These are phyloP conservation scores for Hirsutella rhossiliensis DNA, from an alignment of 2,329 filamentous ascomycete species.

Conservation along the genomic window DNA sequence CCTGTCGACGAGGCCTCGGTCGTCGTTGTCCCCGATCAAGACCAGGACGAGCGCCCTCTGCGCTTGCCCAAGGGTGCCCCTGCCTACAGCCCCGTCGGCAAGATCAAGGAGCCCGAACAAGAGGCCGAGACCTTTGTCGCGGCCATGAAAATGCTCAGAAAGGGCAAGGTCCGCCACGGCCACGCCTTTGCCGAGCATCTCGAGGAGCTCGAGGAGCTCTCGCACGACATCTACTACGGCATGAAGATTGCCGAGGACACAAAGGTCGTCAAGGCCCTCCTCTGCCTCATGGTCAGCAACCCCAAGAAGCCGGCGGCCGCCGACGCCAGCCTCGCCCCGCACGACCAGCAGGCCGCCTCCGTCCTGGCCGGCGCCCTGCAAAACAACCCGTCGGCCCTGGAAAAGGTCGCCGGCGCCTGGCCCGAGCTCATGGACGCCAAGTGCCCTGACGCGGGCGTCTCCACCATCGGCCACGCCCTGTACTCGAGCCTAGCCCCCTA, in stretches of 20 bases:
- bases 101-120: slow-evolving; percentile 38
- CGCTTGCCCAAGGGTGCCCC: slow-evolving; percentile 40
- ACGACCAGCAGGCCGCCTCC: slow-evolving; percentile 41
- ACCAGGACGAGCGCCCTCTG: slow-evolving; percentile 18
- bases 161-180: slow-evolving; percentile 17
- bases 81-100: slow-evolving; percentile 42
- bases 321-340: slow-evolving; percentile 17
- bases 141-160: slow-evolving; percentile 38
- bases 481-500: slow-evolving; percentile 28
- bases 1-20: slow-evolving; percentile 41
- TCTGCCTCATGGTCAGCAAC: slow-evolving; percentile 37
- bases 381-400: slow-evolving; percentile 52
- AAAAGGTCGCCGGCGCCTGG: slow-evolving; percentile 38
- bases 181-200: slow-evolving; percentile 36
- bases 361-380: slow-evolving; percentile 46
- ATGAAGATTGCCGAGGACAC: slow-evolving; percentile 46
- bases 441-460: slow-evolving; percentile 20
- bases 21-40: slow-evolving; percentile 36
- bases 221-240: slow-evolving; percentile 60
- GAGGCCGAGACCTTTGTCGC: slow-evolving; percentile 19
- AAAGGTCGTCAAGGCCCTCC: slow-evolving; percentile 38
- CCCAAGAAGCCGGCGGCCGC: slow-evolving; percentile 13
- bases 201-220: slow-evolving; percentile 47
- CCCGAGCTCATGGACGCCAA: slow-evolving; percentile 21
- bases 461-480: slow-evolving; percentile 23